These are phyloP conservation scores for Paxillus rubicundulus DNA, from an alignment of 768 basidiomycete species.

Conservation along the genomic window DNA sequence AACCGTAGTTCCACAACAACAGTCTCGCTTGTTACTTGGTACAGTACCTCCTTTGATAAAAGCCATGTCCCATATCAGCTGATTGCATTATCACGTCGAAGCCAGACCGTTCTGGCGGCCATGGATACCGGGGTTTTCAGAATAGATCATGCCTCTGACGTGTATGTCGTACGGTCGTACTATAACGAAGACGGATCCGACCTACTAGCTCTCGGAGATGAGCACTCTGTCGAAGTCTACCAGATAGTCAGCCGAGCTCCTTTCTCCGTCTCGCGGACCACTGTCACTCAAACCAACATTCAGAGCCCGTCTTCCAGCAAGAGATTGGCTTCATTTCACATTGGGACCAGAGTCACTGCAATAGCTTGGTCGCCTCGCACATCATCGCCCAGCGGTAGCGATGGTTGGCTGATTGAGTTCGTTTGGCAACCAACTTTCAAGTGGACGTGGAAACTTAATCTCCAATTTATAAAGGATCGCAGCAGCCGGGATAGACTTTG, in stretches of 20 bases:
- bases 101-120: not conserved
- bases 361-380: constrained; percentile 76
- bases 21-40: not conserved
- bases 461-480: constrained; percentile 48
- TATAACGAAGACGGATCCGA: constrained; percentile 60
- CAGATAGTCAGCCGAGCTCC: constrained; percentile 49
- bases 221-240: constrained; percentile 69
- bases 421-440: constrained; percentile 18
- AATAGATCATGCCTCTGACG: constrained; percentile 56
- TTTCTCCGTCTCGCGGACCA: not conserved
- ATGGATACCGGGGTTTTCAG: constrained; percentile 51
- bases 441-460: constrained; percentile 7
- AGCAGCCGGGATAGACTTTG: constrained; percentile 65
- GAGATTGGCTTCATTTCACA: constrained; percentile 66
- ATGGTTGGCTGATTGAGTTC: constrained; percentile 73
- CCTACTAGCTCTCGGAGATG: constrained; percentile 71
- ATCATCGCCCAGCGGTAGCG: constrained; percentile 60
- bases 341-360: constrained; percentile 69
- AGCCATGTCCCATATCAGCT: too few species aligned
- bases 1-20: not conserved
- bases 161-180: constrained; percentile 63
- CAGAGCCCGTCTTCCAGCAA: constrained; percentile 45
- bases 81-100: not conserved
- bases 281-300: constrained; percentile 11
- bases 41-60: not conserved